Percentiles rank a stretch among this genome's conserved stretches.
phyloP scores from a whole-genome alignment of 1,139 yeast species.

The Candida gigantensis region DNA sequence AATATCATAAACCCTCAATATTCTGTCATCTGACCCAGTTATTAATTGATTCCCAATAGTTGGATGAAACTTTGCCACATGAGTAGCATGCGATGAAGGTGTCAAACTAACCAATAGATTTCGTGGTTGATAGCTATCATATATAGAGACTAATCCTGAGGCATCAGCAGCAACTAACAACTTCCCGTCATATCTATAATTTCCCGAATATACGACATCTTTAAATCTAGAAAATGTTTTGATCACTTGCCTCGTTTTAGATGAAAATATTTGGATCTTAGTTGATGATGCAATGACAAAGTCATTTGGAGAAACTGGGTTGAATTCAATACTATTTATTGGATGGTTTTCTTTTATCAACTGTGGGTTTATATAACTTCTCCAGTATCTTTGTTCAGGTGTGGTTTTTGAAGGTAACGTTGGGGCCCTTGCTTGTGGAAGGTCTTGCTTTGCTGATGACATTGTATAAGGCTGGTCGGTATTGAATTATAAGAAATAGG shows the following conservation, averaged over 20 bases:
- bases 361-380: constrained; percentile 80
- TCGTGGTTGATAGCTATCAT: constrained; percentile 78
- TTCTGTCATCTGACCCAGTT: constrained; percentile 90
- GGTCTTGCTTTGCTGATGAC: constrained; percentile 78
- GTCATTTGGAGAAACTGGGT: constrained; percentile 84
- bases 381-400: constrained; percentile 94
- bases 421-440: constrained; percentile 71
- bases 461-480: constrained; percentile 34
- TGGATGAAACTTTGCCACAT: constrained; percentile 91
- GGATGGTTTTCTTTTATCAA: constrained; percentile 93
- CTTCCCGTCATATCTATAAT: constrained; percentile 80
- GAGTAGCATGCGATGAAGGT: constrained; percentile 87
- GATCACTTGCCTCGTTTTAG: constrained; percentile 87
- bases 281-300: constrained; percentile 94
- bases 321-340: constrained; percentile 83
- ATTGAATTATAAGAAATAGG: no score
- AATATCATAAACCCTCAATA: constrained; percentile 85
- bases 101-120: constrained; percentile 74
- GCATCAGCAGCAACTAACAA: constrained; percentile 87
- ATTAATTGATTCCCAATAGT: constrained; percentile 67
- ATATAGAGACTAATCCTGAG: constrained; percentile 80
- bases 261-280: constrained; percentile 86
- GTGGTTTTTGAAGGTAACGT: constrained; percentile 78
- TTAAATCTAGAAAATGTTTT: constrained; percentile 90
- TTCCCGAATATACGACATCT: constrained; percentile 87